A percentile compares a stretch with the other conserved stretches of the same genome.
Evolutionary conservation across 768 basidiomycete species (phyloP).

Genomic region (Tulasnella calospora): DNA sequence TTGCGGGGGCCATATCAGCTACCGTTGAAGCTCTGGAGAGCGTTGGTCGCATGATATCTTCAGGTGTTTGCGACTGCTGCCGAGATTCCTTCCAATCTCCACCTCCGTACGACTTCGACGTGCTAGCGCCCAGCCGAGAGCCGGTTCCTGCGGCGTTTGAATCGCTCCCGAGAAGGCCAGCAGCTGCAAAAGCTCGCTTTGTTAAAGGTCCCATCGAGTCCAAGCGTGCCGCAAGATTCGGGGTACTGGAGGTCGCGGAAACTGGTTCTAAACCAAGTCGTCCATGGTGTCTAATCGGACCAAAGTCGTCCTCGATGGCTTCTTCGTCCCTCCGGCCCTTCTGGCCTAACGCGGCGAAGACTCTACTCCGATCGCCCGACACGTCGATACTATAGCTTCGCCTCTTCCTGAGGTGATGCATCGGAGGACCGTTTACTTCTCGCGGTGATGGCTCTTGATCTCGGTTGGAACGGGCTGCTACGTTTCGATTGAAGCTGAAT

Average conservation of each 20-base stretch:
- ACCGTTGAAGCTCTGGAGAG: constrained; percentile 8
- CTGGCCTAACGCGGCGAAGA: not conserved
- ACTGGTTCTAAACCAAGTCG: not conserved
- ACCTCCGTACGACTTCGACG: constrained; percentile 1
- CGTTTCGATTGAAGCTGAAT: constrained; percentile 10
- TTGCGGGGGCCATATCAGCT: not conserved
- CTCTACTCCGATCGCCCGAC: not conserved
- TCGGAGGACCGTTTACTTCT: not conserved
- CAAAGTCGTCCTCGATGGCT: not conserved
- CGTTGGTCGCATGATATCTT: not conserved
- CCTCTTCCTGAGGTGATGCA: constrained; percentile 8
- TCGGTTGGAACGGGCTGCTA: not conserved
- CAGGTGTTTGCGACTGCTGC: not conserved
- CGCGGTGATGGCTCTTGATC: not conserved
- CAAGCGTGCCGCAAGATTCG: not conserved
- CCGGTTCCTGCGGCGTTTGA: not conserved
- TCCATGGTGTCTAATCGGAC: not conserved
- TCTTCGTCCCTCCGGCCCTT: constrained; percentile 11
- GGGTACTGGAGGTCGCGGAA: not conserved
- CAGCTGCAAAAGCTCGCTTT: constrained; percentile 21
- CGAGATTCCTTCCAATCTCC: not conserved
- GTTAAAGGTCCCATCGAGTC: constrained; percentile 26
- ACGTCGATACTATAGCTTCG: constrained; percentile 18
- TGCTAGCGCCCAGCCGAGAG: not conserved
- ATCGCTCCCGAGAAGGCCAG: constrained; percentile 10